Conservation (phyloP, 2,329 filamentous ascomycete species). For the Talaromyces pinophilus region DNA sequence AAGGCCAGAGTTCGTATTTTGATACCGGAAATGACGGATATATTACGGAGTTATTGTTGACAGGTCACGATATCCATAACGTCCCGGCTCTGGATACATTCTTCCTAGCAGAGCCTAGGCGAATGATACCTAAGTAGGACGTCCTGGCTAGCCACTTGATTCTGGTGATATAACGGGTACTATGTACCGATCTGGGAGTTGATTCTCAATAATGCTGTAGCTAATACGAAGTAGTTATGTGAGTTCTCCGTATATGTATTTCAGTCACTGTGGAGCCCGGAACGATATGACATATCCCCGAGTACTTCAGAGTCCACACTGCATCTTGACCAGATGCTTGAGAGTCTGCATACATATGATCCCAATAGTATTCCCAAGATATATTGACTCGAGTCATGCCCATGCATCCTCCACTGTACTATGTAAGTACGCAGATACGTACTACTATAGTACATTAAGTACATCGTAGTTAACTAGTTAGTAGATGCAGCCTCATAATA, state of each 20-base stretch:
- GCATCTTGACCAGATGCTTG: background rate
- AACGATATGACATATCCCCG: background rate
- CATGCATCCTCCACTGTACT: background rate
- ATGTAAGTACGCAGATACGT: background rate
- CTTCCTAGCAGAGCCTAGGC: background rate
- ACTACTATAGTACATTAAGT: background rate
- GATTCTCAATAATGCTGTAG: background rate
- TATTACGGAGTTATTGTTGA: slow-evolving; percentile 3
- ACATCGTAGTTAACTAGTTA: background rate
- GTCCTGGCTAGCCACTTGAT: background rate
- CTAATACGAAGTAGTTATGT: background rate
- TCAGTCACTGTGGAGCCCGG: background rate
- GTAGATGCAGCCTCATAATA: slow-evolving; percentile 6
- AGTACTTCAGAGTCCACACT: background rate
- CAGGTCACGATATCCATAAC: background rate
- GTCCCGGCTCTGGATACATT: background rate
- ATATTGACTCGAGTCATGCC: background rate
- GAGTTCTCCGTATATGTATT: background rate
- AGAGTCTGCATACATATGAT: background rate
- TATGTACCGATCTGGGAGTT: background rate
- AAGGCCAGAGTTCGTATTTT: background rate
- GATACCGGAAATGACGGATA: slow-evolving; percentile 8
- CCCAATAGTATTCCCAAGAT: background rate
- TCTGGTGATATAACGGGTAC: background rate
- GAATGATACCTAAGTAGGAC: background rate